These are phyloP conservation scores for Pleurotus pulmonarius DNA, from an alignment of 768 basidiomycete species.

Conservation along the genomic window DNA sequence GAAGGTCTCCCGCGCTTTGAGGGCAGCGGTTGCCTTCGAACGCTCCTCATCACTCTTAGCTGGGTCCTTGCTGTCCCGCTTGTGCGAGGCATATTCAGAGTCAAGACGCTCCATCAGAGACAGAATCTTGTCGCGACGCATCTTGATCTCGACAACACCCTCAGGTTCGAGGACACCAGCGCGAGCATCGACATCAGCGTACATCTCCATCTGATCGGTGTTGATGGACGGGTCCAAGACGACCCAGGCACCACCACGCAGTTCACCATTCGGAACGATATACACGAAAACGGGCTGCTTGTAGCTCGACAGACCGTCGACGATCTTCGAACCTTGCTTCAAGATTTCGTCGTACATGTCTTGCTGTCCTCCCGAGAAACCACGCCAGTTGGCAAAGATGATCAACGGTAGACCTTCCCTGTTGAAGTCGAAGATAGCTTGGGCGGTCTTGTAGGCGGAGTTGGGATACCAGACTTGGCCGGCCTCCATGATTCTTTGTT, in stretches of 20 bases:
- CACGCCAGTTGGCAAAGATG: slow-evolving; percentile 99
- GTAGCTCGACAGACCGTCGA: slow-evolving; percentile 95
- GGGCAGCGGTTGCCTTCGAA: slow-evolving; percentile 58
- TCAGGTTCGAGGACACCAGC: slow-evolving; percentile 97
- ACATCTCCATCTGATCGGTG: slow-evolving; percentile 98
- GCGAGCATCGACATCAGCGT: slow-evolving; percentile 91
- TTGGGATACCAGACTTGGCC: slow-evolving; percentile 99
- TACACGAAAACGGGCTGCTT: slow-evolving; percentile 98
- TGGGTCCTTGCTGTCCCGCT: slow-evolving; percentile 74
- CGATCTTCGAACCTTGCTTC: slow-evolving; percentile 97
- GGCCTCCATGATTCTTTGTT: slow-evolving; percentile 99
- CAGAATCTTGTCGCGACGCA: slow-evolving; percentile 92
- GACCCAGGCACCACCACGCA: slow-evolving; percentile 99
- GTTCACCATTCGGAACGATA: slow-evolving; percentile 96
- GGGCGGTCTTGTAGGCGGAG: slow-evolving; percentile 98
- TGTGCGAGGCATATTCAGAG: slow-evolving; percentile 72
- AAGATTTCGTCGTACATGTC: slow-evolving; percentile 98
- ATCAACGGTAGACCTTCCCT: slow-evolving; percentile 95
- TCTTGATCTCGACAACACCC: slow-evolving; percentile 96
- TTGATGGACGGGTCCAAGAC: slow-evolving; percentile 99
- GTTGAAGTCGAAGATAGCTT: slow-evolving; percentile 98
- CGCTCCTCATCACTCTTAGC: slow-evolving; percentile 74
- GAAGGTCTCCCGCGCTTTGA: slow-evolving; percentile 73
- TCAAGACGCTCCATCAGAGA: slow-evolving; percentile 93
- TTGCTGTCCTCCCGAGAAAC: slow-evolving; percentile 99